Evolutionary conservation across 345 rosid genomes (phyloP), one percentile per base, ranked within the genome.

Genomic region (Salix viminalis): DNA sequence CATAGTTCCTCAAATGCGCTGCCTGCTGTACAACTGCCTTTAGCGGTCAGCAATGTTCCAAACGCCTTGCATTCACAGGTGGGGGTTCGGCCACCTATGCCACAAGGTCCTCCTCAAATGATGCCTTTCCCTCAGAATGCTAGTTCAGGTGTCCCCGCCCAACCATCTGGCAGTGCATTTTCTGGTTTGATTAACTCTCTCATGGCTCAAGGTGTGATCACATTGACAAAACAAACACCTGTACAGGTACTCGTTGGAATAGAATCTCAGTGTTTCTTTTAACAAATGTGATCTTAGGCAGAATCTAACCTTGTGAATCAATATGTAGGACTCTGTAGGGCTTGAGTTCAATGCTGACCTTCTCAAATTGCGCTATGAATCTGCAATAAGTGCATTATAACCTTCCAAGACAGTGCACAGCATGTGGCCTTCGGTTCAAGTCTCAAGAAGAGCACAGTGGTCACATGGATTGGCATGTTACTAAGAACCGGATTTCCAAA

Each of bases 381-480:
- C 94, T 82, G 91, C 94, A 76, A 82, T 94, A 80, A 87, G 80
- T 80, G 90, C 93, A 67, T 71, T 96, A 41, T 92, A 96, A 92
- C 82, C 96, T 96, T 71, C 97, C 98, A 42, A 90, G 99, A 82
- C 98, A 96, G 84, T 96, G 99, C 83, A 91, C 94, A 50, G 90
- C 98, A 41, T 96, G 99, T 81, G 99, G 99, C 83, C 88, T 90
- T 70, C 92, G 99, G 26, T 96, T 96, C 75, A 92, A 89, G 86
- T 84, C 83, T 79, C 99, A 96, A 86, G 98, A 94, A 80, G 97
- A 92, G 76, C 99, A 96, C 79, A 92, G 99, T 72, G 88, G 85
- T 78, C 99, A 96, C 82, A 96, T 96, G 99, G 99, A 96, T 86
- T 96, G 99, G 99, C 98, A 96, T 88, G 99, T 96, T 79, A 96